Evolutionary conservation across 2,329 filamentous ascomycete genomes (phyloP).

Genomic region (Exserohilum turcica): DNA sequence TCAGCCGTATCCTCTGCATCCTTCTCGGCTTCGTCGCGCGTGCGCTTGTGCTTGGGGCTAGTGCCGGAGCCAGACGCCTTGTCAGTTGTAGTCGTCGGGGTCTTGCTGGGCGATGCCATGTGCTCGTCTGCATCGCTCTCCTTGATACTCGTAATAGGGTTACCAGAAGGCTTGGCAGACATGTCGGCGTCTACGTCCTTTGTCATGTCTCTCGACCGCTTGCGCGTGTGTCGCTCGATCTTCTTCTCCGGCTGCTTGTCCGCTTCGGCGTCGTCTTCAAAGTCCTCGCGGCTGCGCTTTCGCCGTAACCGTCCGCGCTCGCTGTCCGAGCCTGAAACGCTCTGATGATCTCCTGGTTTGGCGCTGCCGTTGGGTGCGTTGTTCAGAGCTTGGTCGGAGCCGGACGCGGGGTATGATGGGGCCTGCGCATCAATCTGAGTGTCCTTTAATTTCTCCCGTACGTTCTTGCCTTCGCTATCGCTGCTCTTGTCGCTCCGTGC

Average conservation of each 20-base stretch:
- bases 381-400: slow-evolving; percentile 29
- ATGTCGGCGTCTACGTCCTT: slow-evolving; percentile 26
- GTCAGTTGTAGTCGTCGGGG: slow-evolving; percentile 5
- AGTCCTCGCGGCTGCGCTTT: slow-evolving; percentile 55
- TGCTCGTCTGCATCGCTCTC: slow-evolving; percentile 38
- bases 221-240: slow-evolving; percentile 50
- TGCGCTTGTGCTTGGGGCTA: slow-evolving; percentile 58
- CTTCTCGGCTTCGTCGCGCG: slow-evolving; percentile 42
- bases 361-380: slow-evolving; percentile 32
- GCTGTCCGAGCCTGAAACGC: slow-evolving; percentile 43
- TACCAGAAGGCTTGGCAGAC: slow-evolving; percentile 42
- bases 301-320: slow-evolving; percentile 48
- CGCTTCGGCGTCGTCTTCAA: slow-evolving; percentile 46
- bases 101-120: slow-evolving; percentile 32
- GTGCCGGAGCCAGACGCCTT: slow-evolving; percentile 21
- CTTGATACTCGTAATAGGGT: slow-evolving; percentile 35
- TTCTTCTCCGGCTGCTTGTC: slow-evolving; percentile 42
- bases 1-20: slow-evolving; percentile 16
- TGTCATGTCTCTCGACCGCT: slow-evolving; percentile 54
- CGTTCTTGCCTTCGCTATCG: slow-evolving; percentile 60
- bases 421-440: slow-evolving; percentile 59
- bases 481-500: slow-evolving; percentile 49
- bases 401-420: slow-evolving; percentile 23
- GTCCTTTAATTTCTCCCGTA: slow-evolving; percentile 65
- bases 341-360: slow-evolving; percentile 29